phyloP scores from a whole-genome alignment of 139 green algal genomes.

The Tetraselmis striata region DNA sequence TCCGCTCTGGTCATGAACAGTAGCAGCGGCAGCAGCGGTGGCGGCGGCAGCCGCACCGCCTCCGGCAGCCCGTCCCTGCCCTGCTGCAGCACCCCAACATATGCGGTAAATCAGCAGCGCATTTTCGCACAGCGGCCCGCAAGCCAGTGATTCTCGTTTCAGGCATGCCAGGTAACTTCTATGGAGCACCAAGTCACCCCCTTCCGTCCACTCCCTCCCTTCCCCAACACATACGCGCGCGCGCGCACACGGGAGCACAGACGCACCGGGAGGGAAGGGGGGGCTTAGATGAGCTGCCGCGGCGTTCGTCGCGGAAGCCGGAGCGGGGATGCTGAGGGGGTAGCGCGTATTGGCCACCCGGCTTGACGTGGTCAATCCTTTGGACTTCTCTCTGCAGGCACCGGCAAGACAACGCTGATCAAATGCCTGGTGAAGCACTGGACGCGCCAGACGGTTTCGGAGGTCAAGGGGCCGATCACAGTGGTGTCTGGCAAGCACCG shows the following conservation, averaged over 20 bases:
- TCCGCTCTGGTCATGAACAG: neutral
- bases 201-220: neutral
- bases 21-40: no score
- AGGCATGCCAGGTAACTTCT: no score
- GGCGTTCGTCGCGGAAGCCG: no score
- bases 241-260: neutral
- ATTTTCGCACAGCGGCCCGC: neutral
- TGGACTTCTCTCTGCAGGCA: slow-evolving; percentile 29
- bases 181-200: neutral
- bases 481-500: slow-evolving; percentile 86
- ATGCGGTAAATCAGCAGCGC: slow-evolving; percentile 12
- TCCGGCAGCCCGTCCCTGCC: no score
- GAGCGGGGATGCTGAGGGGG: no score
- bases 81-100: no score
- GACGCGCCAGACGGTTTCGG: slow-evolving; percentile 77
- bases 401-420: slow-evolving; percentile 92
- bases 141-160: no score
- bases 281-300: no score
- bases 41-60: no score
- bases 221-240: no score
- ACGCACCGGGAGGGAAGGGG: neutral
- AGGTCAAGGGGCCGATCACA: slow-evolving; percentile 89
- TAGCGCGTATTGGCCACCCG: neutral
- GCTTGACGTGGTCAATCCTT: neutral
- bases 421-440: slow-evolving; percentile 93